Base-by-base conservation (phyloP, 768 basidiomycete genomes). In the Chalciporus piperatus region DNA sequence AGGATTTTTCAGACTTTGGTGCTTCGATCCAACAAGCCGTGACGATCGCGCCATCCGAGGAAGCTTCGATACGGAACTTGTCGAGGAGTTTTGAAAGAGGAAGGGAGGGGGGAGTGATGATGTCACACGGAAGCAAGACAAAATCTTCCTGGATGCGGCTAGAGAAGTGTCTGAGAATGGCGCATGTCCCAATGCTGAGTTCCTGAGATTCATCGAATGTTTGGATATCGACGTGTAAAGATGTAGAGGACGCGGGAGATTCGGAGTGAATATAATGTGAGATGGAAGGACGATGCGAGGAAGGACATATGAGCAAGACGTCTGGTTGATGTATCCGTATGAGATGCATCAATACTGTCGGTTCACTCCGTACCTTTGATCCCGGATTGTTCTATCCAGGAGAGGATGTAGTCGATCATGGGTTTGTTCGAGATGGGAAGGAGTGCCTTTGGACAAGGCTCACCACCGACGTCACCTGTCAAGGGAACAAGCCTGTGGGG, bases 121-220 rank as follows among this genome's bases (percentile, higher is more conserved):
- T 90, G 67, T 98, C 95, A 63, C 93, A 97, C 7, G 95, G 88
- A 2, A 98, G 78, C 20, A 98, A 69, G 37, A 97, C 80, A 67
- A 97, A 95, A 68, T 97, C 95, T 53, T 83, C 83, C 55, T 79
- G 76, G 55, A 95, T 93, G 43, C 84, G 83, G 43, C 65, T 72
- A 10, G 89, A 77, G 67, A 94, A 91, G 63, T 92, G 82, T 46
- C 83, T 80, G 52, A 96, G 77, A 22, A 95, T 75, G 19, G 81
- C 75, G 55, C 87, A 88, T 3, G 89, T 92, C 39, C 89, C 91
- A 7, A 78, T 75, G 48, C 76, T 76, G 16, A 77, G 71, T 38
- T 87, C 84, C 22, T 77, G 79, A 6, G 84, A 80, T 59, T 91
- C 87, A 47, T 92, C 90, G 45, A 83, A 88, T 2, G 88, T 82